A percentile compares a stretch with the other conserved stretches of the same genome.
Conservation (phyloP, 2,329 filamentous ascomycete species). For the Bertia moriformis region DNA sequence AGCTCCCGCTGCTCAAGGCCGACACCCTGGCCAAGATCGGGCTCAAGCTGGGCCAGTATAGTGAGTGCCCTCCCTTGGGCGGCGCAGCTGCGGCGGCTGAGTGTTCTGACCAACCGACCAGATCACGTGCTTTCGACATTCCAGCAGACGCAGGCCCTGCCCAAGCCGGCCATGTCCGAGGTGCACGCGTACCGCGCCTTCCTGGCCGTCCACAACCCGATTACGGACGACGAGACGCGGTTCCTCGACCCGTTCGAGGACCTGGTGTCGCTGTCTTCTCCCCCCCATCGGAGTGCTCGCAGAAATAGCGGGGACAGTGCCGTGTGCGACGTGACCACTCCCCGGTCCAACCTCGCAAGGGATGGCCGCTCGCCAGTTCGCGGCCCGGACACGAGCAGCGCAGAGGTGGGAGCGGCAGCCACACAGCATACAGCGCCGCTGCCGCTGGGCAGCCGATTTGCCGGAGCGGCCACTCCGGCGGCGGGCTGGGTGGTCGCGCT, state of each 20-base stretch:
- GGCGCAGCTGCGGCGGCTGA: background rate
- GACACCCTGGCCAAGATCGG: slow-evolving; percentile 48
- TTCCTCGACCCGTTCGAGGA: slow-evolving; percentile 34
- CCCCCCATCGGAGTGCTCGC: no score
- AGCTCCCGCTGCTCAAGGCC: slow-evolving; percentile 44
- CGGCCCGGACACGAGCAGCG: no score
- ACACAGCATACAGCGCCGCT: no score
- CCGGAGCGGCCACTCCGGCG: no score
- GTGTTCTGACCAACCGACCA: background rate
- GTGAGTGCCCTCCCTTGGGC: slow-evolving; percentile 23
- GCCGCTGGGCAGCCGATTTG: no score
- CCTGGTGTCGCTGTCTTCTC: slow-evolving; percentile 29
- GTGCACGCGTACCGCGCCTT: slow-evolving; percentile 35
- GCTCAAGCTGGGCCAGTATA: slow-evolving; percentile 54
- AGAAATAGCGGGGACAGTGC: no score
- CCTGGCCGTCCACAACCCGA: slow-evolving; percentile 34
- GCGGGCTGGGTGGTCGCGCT: no score
- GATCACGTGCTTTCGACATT: no score
- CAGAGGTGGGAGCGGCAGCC: no score
- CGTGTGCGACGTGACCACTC: no score
- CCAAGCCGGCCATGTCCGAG: slow-evolving; percentile 29
- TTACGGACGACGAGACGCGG: slow-evolving; percentile 41
- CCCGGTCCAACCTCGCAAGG: no score
- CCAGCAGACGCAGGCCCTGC: slow-evolving; percentile 31
- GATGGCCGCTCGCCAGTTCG: no score